A percentile compares a stretch with the other conserved stretches of the same genome.
Evolutionary conservation across 1,284 basidiomycete species (phyloP).

Genomic region (Hymenochaete sp.): DNA sequence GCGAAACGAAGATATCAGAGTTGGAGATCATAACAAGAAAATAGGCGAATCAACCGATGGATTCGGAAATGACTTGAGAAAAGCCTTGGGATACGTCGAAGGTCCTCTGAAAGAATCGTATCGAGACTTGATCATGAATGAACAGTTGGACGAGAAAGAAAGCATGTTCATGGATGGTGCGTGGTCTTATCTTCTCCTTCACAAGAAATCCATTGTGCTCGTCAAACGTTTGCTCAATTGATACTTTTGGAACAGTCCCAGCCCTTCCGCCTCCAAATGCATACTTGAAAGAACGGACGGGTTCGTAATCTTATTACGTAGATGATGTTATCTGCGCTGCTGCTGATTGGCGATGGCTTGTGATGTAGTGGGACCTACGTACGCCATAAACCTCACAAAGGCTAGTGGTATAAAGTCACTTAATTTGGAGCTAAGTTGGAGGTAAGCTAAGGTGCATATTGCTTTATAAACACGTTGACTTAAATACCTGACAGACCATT

Average conservation of each 20-base stretch:
- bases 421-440: slow-evolving; percentile 58
- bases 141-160: slow-evolving; percentile 44
- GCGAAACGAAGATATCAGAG: not conserved
- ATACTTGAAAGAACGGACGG: not conserved
- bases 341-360: too few relatives aligned
- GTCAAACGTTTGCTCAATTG: not conserved
- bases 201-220: not conserved
- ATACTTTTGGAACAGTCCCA: slow-evolving; percentile 2
- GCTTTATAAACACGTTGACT: not conserved
- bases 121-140: slow-evolving; percentile 37
- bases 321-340: too few relatives aligned
- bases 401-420: slow-evolving; percentile 53
- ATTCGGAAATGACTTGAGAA: not conserved
- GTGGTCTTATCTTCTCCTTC: not conserved
- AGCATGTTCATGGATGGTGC: slow-evolving; percentile 45
- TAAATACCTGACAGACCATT: slow-evolving; percentile 30
- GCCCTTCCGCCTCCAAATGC: slow-evolving; percentile 27
- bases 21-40: not conserved
- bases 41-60: not conserved
- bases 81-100: not conserved
- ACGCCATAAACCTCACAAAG: slow-evolving; percentile 37
- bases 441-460: slow-evolving; percentile 32
- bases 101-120: slow-evolving; percentile 26
- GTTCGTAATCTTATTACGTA: too few relatives aligned
- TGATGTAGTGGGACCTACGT: too few relatives aligned